phyloP scores from a whole-genome alignment of 73 alveolate species.

The Paramecium biaurelia region DNA sequence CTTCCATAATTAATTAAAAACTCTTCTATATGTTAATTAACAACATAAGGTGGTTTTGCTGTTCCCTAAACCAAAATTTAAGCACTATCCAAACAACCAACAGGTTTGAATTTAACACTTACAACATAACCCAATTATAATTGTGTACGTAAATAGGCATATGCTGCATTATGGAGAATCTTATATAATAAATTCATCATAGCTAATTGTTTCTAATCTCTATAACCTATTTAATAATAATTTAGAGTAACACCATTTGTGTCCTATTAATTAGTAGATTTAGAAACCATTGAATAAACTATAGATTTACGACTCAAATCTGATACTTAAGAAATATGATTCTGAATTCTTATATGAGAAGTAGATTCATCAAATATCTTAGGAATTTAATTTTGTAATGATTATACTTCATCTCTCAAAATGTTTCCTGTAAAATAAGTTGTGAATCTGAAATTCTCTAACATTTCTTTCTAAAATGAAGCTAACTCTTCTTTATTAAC shows the following conservation, averaged over 20 bases:
- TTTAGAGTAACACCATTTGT: not conserved
- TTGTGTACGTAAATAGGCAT: conserved; percentile 7
- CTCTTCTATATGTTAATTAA: not conserved
- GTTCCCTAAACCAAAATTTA: conserved; percentile 7
- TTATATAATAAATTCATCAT: conserved; percentile 13
- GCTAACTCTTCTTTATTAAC: not conserved
- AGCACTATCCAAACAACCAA: conserved; percentile 39
- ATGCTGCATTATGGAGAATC: conserved; percentile 9
- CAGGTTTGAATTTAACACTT: conserved; percentile 10
- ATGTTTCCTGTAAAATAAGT: conserved; percentile 15
- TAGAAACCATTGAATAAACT: not conserved
- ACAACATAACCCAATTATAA: conserved; percentile 35
- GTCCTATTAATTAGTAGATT: not conserved
- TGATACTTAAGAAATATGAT: not conserved
- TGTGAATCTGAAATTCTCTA: conserved; percentile 15
- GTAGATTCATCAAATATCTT: conserved; percentile 30
- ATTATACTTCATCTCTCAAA: not conserved
- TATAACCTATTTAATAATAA: conserved; percentile 7
- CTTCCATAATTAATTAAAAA: conserved; percentile 8
- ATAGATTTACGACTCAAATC: not conserved
- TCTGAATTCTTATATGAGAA: not conserved
- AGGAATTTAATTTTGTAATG: not conserved
- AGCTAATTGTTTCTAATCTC: not conserved
- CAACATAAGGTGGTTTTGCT: conserved; percentile 36
- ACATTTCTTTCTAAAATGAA: not conserved